A percentile compares a stretch with the other conserved stretches of the same genome.
These are phyloP conservation scores for Miscanthus lutarioriparius DNA, from an alignment of 176 grass and related monocot species.

Conservation along the genomic window DNA sequence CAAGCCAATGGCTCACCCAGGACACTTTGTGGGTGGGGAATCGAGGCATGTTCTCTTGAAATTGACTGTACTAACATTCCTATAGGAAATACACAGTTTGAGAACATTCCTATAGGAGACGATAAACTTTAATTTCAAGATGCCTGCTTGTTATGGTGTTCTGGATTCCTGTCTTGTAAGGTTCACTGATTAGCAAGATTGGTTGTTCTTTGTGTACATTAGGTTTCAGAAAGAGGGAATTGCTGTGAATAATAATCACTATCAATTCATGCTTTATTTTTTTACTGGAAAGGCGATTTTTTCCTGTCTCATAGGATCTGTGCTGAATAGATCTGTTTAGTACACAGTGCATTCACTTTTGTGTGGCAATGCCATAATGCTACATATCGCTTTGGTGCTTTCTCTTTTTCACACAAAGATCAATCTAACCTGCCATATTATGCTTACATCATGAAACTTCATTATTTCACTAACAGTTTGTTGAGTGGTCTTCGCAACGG, in stretches of 20 bases:
- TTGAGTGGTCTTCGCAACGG: constrained; percentile 27
- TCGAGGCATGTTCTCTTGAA: not conserved
- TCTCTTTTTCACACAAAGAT: not conserved
- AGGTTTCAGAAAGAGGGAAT: not conserved
- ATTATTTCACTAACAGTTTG: constrained; percentile 28
- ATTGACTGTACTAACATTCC: not conserved
- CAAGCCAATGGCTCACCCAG: no score
- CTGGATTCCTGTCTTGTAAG: not conserved
- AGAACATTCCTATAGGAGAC: no score
- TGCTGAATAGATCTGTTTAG: not conserved
- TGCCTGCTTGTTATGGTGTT: not conserved
- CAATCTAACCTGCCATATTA: not conserved
- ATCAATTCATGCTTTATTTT: not conserved
- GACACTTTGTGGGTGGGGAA: no score
- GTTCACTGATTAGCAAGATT: not conserved
- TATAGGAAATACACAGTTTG: not conserved
- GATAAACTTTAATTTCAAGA: not conserved
- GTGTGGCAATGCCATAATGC: not conserved
- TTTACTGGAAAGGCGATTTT: not conserved
- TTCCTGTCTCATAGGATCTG: not conserved
- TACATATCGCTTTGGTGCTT: not conserved
- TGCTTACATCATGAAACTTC: not conserved
- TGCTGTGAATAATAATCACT: not conserved
- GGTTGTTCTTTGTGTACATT: not conserved
- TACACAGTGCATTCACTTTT: not conserved